These are phyloP conservation scores for Thamnidium elegans DNA, from an alignment of 192 early-diverging fungal genomes.

Conservation along the genomic window DNA sequence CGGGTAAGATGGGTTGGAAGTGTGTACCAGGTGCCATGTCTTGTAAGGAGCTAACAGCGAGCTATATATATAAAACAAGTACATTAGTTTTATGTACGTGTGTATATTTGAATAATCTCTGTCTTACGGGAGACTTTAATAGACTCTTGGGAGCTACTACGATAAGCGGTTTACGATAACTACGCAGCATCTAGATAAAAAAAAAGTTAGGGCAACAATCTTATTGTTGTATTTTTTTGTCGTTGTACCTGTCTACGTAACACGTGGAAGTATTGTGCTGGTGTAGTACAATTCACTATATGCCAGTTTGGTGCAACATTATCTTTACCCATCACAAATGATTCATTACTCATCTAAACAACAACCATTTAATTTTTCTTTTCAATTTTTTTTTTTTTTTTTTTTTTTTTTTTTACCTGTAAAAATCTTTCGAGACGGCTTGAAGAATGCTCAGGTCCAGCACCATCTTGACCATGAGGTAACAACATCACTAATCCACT, in stretches of 20 bases:
- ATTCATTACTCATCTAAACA: slow-evolving; percentile 71
- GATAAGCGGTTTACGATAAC: slow-evolving; percentile 94
- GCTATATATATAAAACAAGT: slow-evolving; percentile 8
- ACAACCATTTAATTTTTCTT: no score
- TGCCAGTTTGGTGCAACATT: slow-evolving; percentile 89
- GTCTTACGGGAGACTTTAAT: slow-evolving; percentile 58
- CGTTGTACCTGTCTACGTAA: slow-evolving; percentile 78
- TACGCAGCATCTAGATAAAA: slow-evolving; percentile 61
- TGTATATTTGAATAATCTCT: background rate
- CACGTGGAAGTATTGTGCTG: slow-evolving; percentile 95
- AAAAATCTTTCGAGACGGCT: slow-evolving; percentile 92
- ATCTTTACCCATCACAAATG: slow-evolving; percentile 54
- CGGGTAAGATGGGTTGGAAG: slow-evolving; percentile 78
- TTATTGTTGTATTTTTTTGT: background rate
- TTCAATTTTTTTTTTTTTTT: background rate
- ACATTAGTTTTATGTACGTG: no score
- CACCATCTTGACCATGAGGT: slow-evolving; percentile 94
- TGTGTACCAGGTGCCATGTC: slow-evolving; percentile 86
- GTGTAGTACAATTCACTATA: slow-evolving; percentile 88
- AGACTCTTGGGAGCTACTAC: slow-evolving; percentile 75
- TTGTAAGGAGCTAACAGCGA: slow-evolving; percentile 61
- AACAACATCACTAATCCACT: slow-evolving; percentile 89
- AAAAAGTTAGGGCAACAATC: background rate
- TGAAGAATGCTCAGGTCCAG: slow-evolving; percentile 93
- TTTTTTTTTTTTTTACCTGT: slow-evolving; percentile 50